Conservation (phyloP, 148 eudicot species). For the Rhododendron griersonianum region DNA sequence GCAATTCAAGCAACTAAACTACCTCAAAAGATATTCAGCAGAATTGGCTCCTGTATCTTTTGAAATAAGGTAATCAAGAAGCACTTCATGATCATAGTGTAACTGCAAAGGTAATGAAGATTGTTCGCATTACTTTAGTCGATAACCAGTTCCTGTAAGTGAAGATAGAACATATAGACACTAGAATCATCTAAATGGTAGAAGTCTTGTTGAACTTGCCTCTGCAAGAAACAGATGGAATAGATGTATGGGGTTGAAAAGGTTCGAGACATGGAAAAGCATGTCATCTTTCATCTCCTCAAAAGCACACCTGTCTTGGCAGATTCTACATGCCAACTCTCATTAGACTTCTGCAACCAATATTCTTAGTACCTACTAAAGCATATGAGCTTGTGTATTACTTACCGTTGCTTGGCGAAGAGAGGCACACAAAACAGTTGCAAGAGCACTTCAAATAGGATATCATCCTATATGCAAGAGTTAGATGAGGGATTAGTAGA, state of each 20-base stretch:
- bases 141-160: background rate
- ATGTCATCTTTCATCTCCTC: constrained; percentile 34
- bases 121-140: background rate
- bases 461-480: constrained; percentile 56
- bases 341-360: constrained; percentile 11
- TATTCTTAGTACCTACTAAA: background rate
- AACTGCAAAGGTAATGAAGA: constrained; percentile 43
- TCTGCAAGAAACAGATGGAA: constrained; percentile 81
- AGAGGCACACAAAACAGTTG: constrained; percentile 45
- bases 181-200: background rate
- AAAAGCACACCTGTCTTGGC: constrained; percentile 21
- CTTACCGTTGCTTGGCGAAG: constrained; percentile 43
- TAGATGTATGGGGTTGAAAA: constrained; percentile 65
- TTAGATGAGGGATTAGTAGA: constrained; percentile 14
- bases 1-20: constrained; percentile 9
- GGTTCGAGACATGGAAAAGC: constrained; percentile 46
- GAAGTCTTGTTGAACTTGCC: constrained; percentile 33
- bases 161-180: background rate
- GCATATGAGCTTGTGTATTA: background rate
- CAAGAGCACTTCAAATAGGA: constrained; percentile 81
- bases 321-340: constrained; percentile 26
- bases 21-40: constrained; percentile 91
- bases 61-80: constrained; percentile 94
- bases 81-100: constrained; percentile 86
- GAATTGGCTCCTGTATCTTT: constrained; percentile 70